These are phyloP conservation scores for Aspergillus incahuasiensis DNA, from an alignment of 495 filamentous ascomycete genomes.

Conservation along the genomic window DNA sequence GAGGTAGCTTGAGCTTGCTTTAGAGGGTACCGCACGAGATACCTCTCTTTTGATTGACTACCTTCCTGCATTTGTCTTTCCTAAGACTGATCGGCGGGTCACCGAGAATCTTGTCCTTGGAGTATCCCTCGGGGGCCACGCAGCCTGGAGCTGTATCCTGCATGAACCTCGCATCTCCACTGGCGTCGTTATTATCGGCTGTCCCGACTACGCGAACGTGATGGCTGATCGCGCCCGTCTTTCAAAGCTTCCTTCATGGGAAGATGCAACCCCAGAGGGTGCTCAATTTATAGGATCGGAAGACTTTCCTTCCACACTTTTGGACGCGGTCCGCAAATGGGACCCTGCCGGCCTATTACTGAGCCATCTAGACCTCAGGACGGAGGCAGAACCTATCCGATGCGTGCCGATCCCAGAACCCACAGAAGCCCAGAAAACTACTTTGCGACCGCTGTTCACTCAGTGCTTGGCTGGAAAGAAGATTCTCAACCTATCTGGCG, in stretches of 20 bases:
- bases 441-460: conserved; percentile 36
- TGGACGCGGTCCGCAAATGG: conserved; percentile 54
- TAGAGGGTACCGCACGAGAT: conserved; percentile 72
- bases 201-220: conserved; percentile 78
- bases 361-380: conserved; percentile 36
- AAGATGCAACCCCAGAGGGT: conserved; percentile 49
- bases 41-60: conserved; percentile 66
- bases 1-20: neutral
- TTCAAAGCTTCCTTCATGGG: conserved; percentile 64
- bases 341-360: conserved; percentile 71
- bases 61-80: conserved; percentile 70
- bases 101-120: conserved; percentile 71
- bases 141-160: conserved; percentile 76
- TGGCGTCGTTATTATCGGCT: conserved; percentile 77
- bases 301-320: conserved; percentile 66
- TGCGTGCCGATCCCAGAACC: conserved; percentile 42
- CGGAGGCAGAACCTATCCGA: conserved; percentile 25
- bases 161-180: conserved; percentile 72
- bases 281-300: conserved; percentile 65
- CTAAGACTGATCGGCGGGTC: conserved; percentile 47
- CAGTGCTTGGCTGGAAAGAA: conserved; percentile 62
- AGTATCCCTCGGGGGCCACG: conserved; percentile 82
- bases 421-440: conserved; percentile 38
- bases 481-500: conserved; percentile 73
- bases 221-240: conserved; percentile 72